Conservation (phyloP, 1,139 yeast genomes). For the Debaryomyces fabryi region DNA sequence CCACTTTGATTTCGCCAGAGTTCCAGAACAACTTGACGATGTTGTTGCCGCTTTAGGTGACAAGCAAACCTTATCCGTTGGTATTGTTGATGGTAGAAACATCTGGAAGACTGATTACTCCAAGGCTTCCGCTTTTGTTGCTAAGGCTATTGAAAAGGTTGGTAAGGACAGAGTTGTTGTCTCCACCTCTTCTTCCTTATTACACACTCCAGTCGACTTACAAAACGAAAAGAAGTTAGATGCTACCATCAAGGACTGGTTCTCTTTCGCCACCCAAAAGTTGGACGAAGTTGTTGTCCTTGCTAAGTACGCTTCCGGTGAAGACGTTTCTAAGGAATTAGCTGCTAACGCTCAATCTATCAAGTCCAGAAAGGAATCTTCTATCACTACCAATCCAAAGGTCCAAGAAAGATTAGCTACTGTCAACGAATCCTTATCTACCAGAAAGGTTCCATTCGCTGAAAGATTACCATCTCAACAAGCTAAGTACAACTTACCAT, state of each 20-base stretch:
- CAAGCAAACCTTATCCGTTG: constrained; percentile 83
- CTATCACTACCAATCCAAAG: constrained; percentile 86
- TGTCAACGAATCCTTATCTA: constrained; percentile 76
- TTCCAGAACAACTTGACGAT: constrained; percentile 92
- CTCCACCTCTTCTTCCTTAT: constrained; percentile 93
- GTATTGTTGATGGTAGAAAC: constrained; percentile 98
- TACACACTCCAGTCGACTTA: constrained; percentile 98
- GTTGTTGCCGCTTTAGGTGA: constrained; percentile 66
- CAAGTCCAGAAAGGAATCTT: constrained; percentile 83
- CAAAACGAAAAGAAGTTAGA: constrained; percentile 87
- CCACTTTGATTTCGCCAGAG: constrained; percentile 97
- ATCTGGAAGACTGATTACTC: constrained; percentile 97
- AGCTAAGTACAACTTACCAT: constrained; percentile 86
- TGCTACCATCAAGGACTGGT: constrained; percentile 93
- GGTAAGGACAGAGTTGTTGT: constrained; percentile 89
- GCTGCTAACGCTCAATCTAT: constrained; percentile 87
- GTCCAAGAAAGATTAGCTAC: constrained; percentile 87
- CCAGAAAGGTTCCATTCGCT: constrained; percentile 87
- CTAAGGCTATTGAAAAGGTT: constrained; percentile 79
- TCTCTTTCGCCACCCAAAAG: constrained; percentile 98
- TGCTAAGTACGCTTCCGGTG: constrained; percentile 86
- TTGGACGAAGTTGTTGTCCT: constrained; percentile 85
- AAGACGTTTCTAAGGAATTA: constrained; percentile 66
- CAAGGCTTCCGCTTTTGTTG: constrained; percentile 79
- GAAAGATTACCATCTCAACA: constrained; percentile 87